A percentile compares a stretch with the other conserved stretches of the same genome.
Conservation (phyloP, 2,329 filamentous ascomycete genomes). For the Pseudopyrenochaeta lycopersici region DNA sequence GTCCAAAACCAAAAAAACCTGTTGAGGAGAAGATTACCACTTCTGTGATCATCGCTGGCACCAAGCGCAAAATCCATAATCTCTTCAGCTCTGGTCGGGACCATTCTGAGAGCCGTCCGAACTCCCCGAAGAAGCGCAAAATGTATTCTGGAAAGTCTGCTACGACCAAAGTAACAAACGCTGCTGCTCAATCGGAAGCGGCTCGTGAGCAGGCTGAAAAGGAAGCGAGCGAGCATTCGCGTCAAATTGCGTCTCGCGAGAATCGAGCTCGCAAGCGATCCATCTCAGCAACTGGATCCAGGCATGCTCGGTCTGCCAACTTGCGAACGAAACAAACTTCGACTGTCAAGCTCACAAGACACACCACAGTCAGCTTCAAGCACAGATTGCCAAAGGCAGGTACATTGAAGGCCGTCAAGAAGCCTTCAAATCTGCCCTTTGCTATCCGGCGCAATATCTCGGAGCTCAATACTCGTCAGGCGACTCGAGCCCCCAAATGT, state of each 20-base stretch:
- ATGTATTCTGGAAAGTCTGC: slow-evolving; percentile 22
- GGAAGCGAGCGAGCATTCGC: slow-evolving; percentile 36
- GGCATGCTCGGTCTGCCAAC: slow-evolving; percentile 17
- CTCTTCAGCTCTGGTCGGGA: slow-evolving; percentile 31
- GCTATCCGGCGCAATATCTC: slow-evolving; percentile 11
- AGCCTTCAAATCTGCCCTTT: slow-evolving; percentile 17
- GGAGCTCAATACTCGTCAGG: slow-evolving; percentile 20
- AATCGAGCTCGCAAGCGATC: slow-evolving; percentile 42
- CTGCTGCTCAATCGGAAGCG: slow-evolving; percentile 24
- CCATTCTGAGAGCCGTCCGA: slow-evolving; percentile 31
- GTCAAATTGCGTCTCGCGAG: slow-evolving; percentile 43
- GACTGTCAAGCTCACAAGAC: slow-evolving; percentile 25
- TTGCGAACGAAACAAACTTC: slow-evolving; percentile 15
- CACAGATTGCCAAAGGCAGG: slow-evolving; percentile 31
- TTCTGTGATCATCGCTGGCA: slow-evolving; percentile 39
- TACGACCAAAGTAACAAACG: slow-evolving; percentile 36
- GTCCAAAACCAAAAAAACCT: slow-evolving; percentile 63
- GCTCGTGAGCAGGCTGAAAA: slow-evolving; percentile 36
- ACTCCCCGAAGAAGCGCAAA: slow-evolving; percentile 45
- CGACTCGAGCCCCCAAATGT: slow-evolving; percentile 16
- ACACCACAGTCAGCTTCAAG: slow-evolving; percentile 34
- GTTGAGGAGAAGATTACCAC: slow-evolving; percentile 42
- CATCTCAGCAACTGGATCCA: slow-evolving; percentile 16
- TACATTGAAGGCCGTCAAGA: slow-evolving; percentile 33
- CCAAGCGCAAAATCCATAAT: slow-evolving; percentile 47